A percentile compares a stretch with the other conserved stretches of the same genome.
phyloP scores from a whole-genome alignment of 1,139 yeast genomes.

The Debaryomycetaceae sp. region DNA sequence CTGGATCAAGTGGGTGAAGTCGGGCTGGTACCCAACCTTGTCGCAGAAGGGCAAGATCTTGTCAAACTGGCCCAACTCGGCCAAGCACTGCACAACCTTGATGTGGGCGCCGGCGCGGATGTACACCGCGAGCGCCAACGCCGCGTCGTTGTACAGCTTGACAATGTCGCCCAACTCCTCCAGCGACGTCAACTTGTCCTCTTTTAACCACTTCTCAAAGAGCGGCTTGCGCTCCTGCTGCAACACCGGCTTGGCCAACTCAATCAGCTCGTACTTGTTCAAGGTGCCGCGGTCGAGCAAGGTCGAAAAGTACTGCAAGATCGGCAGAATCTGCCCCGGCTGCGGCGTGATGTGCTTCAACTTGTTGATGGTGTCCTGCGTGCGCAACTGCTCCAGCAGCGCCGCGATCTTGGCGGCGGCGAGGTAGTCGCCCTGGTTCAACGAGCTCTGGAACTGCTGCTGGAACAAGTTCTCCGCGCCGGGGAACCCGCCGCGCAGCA shows the following conservation, averaged over 20 bases:
- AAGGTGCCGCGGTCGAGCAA: constrained; percentile 89
- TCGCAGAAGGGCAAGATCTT: constrained; percentile 92
- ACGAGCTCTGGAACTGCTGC: constrained; percentile 85
- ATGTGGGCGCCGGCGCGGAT: constrained; percentile 79
- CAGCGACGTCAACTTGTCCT: constrained; percentile 87
- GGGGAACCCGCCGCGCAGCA: constrained; percentile 93
- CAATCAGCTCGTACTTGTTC: constrained; percentile 91
- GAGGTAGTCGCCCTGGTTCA: constrained; percentile 81
- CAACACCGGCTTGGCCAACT: constrained; percentile 90
- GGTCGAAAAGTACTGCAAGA: constrained; percentile 88
- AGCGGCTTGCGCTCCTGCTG: constrained; percentile 94
- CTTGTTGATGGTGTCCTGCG: constrained; percentile 90
- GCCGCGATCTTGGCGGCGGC: constrained; percentile 98
- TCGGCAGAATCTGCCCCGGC: constrained; percentile 94
- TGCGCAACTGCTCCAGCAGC: constrained; percentile 87
- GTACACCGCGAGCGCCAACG: constrained; percentile 88
- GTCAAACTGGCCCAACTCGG: constrained; percentile 95
- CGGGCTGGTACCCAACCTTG: constrained; percentile 85
- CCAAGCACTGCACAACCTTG: constrained; percentile 88
- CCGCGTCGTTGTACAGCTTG: constrained; percentile 72
- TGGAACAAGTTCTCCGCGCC: constrained; percentile 92
- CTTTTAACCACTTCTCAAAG: constrained; percentile 94
- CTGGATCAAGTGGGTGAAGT: constrained; percentile 85
- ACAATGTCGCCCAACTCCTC: constrained; percentile 97
- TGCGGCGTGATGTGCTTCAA: constrained; percentile 90